Evolutionary conservation across 768 basidiomycete species (phyloP).

Genomic region (Suillus tomentosus): DNA sequence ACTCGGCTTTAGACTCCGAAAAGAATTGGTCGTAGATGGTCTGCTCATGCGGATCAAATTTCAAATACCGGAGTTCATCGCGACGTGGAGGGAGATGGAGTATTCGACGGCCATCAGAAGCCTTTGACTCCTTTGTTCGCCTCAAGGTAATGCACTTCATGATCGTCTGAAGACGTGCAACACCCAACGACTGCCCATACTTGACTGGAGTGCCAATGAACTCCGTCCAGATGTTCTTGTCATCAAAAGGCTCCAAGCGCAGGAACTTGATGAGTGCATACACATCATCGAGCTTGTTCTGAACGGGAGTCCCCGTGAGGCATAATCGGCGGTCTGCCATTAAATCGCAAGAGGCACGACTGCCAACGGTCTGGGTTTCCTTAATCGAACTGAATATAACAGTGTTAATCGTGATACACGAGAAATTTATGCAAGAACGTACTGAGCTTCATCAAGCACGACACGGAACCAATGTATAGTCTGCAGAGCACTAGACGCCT

Average conservation of each 20-base stretch:
- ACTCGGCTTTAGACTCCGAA: constrained; percentile 88
- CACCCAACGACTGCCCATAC: constrained; percentile 84
- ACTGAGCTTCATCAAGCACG: constrained; percentile 95
- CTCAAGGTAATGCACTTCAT: constrained; percentile 97
- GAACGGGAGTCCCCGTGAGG: constrained; percentile 97
- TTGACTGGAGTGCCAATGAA: constrained; percentile 93
- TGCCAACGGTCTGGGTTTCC: constrained; percentile 91
- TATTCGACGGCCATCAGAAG: constrained; percentile 79
- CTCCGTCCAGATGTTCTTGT: constrained; percentile 91
- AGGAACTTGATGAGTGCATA: constrained; percentile 97
- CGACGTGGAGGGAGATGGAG: constrained; percentile 88
- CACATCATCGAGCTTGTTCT: constrained; percentile 98
- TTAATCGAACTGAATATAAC: constrained; percentile 79
- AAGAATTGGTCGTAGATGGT: constrained; percentile 88
- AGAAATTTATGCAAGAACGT: constrained; percentile 38
- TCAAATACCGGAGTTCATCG: constrained; percentile 83
- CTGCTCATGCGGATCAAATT: constrained; percentile 81
- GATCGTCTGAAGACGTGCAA: constrained; percentile 92
- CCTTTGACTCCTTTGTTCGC: constrained; percentile 90
- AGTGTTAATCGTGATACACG: constrained; percentile 6
- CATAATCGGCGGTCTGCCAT: constrained; percentile 91
- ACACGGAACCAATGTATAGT: constrained; percentile 96
- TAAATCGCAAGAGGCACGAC: constrained; percentile 93
- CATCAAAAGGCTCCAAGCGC: constrained; percentile 87
- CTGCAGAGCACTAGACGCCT: constrained; percentile 80